Conservation (phyloP, 2,329 filamentous ascomycete species). For the Sphaceloma murrayae region DNA sequence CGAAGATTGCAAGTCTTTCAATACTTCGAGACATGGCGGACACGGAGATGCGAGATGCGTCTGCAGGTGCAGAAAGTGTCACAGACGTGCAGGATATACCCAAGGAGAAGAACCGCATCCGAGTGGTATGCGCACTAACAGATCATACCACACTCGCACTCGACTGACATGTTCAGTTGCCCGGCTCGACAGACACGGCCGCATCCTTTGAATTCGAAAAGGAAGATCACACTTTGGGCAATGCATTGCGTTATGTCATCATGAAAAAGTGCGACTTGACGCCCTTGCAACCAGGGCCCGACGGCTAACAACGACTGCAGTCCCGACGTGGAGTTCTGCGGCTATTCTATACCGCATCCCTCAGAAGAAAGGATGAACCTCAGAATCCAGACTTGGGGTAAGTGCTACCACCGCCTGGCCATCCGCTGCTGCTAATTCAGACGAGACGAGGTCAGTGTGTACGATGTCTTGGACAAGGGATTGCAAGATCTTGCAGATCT, state of each 20-base stretch:
- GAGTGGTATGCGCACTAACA: slow-evolving; percentile 32
- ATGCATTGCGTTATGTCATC: slow-evolving; percentile 86
- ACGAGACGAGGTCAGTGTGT: slow-evolving; percentile 73
- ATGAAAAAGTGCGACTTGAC: slow-evolving; percentile 75
- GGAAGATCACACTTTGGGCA: slow-evolving; percentile 92
- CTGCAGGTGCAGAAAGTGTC: slow-evolving; percentile 40
- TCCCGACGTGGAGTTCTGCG: slow-evolving; percentile 94
- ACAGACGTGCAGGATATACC: slow-evolving; percentile 31
- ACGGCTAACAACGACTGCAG: slow-evolving; percentile 38
- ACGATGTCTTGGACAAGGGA: slow-evolving; percentile 82
- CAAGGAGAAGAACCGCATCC: slow-evolving; percentile 36
- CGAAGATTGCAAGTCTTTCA: no score
- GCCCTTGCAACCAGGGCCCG: not conserved
- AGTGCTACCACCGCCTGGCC: no score
- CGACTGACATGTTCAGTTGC: slow-evolving; percentile 48
- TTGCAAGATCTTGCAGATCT: slow-evolving; percentile 80
- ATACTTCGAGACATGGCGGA: slow-evolving; percentile 16
- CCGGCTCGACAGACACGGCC: slow-evolving; percentile 72
- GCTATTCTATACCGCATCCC: slow-evolving; percentile 94
- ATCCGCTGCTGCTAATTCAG: no score
- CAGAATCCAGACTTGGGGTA: slow-evolving; percentile 93
- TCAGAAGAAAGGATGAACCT: slow-evolving; percentile 96
- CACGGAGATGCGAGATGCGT: slow-evolving; percentile 30
- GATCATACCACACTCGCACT: not conserved
- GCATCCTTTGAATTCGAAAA: slow-evolving; percentile 91